These are phyloP conservation scores for Nicotiana undulata DNA, from an alignment of 257 asterid genomes.

Conservation along the genomic window DNA sequence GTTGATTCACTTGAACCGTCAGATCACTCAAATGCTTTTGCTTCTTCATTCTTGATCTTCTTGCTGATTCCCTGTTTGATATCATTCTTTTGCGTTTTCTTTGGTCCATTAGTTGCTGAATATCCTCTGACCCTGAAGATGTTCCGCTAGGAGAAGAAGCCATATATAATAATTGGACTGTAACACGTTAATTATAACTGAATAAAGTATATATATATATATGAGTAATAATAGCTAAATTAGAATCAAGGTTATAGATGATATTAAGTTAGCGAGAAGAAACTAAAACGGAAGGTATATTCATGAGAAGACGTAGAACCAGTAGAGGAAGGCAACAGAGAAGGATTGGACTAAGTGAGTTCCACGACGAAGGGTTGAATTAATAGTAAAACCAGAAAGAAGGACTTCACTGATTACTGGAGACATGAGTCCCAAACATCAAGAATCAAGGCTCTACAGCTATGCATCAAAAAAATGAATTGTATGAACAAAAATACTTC, in stretches of 20 bases:
- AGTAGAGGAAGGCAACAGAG: conserved; percentile 38
- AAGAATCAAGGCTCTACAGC: not conserved
- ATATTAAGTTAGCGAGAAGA: not conserved
- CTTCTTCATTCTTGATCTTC: conserved; percentile 35
- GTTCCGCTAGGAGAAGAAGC: conserved; percentile 24
- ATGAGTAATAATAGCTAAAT: not conserved
- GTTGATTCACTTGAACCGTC: conserved; percentile 14
- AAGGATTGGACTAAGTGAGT: conserved; percentile 39
- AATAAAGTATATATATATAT: not conserved
- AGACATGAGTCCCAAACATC: conserved; percentile 23
- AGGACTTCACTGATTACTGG: conserved; percentile 33
- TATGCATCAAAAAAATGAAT: not conserved
- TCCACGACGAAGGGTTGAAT: conserved; percentile 37
- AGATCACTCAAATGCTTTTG: conserved; percentile 29
- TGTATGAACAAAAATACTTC: no score
- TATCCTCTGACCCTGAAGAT: conserved; percentile 24
- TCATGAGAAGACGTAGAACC: conserved; percentile 42
- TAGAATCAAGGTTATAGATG: not conserved
- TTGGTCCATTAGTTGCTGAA: conserved; percentile 13
- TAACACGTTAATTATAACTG: not conserved
- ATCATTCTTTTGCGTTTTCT: conserved; percentile 34
- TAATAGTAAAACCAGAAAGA: conserved; percentile 29
- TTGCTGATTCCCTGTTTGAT: conserved; percentile 35
- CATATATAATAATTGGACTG: not conserved
- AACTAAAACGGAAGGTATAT: not conserved